Evolutionary conservation across 1,284 basidiomycete genomes (phyloP).

Genomic region (Afroboletus lepidellus): DNA sequence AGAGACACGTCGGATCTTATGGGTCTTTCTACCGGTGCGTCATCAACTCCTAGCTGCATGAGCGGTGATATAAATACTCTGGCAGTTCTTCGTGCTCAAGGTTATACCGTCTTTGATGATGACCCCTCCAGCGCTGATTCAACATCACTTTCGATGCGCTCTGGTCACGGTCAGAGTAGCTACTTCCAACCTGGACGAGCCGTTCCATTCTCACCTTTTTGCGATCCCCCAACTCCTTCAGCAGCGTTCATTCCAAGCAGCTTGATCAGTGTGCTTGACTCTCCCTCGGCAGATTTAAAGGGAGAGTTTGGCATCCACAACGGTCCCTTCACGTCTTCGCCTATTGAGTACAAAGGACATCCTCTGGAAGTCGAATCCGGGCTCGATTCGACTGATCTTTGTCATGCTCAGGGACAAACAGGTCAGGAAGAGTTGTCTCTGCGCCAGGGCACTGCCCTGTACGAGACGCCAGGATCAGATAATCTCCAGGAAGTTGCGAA

Average conservation of each 20-base stretch:
- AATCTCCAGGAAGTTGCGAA: slow-evolving; percentile 11
- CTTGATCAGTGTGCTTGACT: slow-evolving; percentile 57
- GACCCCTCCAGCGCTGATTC: slow-evolving; percentile 34
- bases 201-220: slow-evolving; percentile 52
- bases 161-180: slow-evolving; percentile 13
- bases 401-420: slow-evolving; percentile 33
- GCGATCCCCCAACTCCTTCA: slow-evolving; percentile 42
- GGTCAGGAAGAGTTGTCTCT: slow-evolving; percentile 37
- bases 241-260: slow-evolving; percentile 57
- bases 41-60: slow-evolving; percentile 33
- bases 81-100: slow-evolving; percentile 34
- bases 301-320: slow-evolving; percentile 24
- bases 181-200: slow-evolving; percentile 28
- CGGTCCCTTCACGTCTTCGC: slow-evolving; percentile 35
- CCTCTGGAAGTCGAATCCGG: slow-evolving; percentile 25
- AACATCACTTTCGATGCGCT: slow-evolving; percentile 13
- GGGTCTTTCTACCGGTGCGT: slow-evolving; percentile 40
- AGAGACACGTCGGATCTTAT: slow-evolving; percentile 24
- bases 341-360: slow-evolving; percentile 32
- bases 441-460: slow-evolving; percentile 37
- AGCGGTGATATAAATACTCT: slow-evolving; percentile 19
- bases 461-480: slow-evolving; percentile 33
- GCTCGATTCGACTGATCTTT: slow-evolving; percentile 46
- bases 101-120: slow-evolving; percentile 45
- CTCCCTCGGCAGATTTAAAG: slow-evolving; percentile 32